Percentiles rank a stretch among this genome's conserved stretches.
These are phyloP conservation scores for Vigna radiata DNA, from an alignment of 306 rosid species.

Conservation along the genomic window DNA sequence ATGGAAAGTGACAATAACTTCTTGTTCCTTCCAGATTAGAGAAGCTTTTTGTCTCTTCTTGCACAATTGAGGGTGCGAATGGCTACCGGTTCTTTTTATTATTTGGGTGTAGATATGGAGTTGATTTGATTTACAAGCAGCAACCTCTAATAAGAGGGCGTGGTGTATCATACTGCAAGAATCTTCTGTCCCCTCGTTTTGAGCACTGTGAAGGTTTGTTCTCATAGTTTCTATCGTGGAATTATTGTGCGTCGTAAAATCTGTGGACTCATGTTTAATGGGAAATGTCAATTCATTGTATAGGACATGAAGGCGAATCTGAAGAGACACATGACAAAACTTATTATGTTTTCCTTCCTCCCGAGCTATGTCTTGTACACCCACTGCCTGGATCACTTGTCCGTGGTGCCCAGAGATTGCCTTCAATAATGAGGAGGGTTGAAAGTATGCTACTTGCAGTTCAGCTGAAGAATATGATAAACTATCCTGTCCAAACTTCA, in stretches of 20 bases:
- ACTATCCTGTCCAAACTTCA: conserved; percentile 70
- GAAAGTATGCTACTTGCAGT: conserved; percentile 98
- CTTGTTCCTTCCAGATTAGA: conserved; percentile 60
- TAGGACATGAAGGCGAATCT: conserved; percentile 74
- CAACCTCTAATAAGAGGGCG: conserved; percentile 96
- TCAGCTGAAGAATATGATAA: conserved; percentile 78
- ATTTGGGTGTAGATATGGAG: conserved; percentile 81
- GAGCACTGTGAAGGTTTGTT: conserved; percentile 85
- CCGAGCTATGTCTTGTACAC: conserved; percentile 90
- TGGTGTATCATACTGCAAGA: conserved; percentile 99
- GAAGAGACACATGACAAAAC: conserved; percentile 90
- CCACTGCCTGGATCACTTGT: conserved; percentile 94
- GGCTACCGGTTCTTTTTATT: conserved; percentile 61
- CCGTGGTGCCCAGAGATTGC: conserved; percentile 98
- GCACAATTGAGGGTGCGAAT: conserved; percentile 70
- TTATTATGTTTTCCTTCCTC: conserved; percentile 95
- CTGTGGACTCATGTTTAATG: conserved; percentile 36
- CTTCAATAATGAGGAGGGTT: conserved; percentile 98
- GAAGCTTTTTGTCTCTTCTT: conserved; percentile 76
- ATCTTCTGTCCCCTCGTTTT: conserved; percentile 93
- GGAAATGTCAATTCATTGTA: conserved; percentile 43
- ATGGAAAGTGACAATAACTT: conserved; percentile 50
- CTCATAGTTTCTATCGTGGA: conserved; percentile 34
- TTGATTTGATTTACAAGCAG: conserved; percentile 81
- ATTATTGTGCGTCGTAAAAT: conserved; percentile 22